Evolutionary conservation across 805 yeast genomes (phyloP).

Genomic region (Wickerhamiella lipophila): DNA sequence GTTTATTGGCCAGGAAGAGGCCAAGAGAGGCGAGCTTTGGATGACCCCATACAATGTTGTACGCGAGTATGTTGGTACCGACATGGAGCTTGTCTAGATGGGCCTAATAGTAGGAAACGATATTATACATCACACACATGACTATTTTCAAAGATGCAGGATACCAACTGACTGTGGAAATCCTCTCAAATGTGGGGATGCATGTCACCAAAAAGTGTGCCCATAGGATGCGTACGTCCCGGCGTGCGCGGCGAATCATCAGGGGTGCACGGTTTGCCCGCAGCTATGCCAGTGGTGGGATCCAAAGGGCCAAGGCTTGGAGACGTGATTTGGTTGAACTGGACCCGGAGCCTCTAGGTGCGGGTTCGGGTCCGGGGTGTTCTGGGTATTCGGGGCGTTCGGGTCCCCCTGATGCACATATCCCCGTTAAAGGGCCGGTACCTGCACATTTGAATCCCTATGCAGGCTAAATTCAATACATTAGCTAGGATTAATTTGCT

Average conservation of each 20-base stretch:
- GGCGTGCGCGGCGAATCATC: not conserved
- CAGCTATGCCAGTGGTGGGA: not conserved
- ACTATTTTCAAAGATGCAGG: not conserved
- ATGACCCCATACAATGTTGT: conserved; percentile 56
- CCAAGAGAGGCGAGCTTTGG: conserved; percentile 54
- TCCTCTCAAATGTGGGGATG: not conserved
- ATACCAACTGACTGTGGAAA: not conserved
- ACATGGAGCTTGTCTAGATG: conserved; percentile 18
- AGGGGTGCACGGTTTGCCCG: not conserved
- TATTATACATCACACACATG: too few relatives aligned
- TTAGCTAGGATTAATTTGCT: too few relatives aligned
- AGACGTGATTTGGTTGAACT: not conserved
- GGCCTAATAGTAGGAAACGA: too few relatives aligned
- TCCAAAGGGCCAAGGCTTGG: not conserved
- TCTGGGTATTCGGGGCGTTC: too few relatives aligned
- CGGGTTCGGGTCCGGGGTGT: too few relatives aligned
- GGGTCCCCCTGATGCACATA: too few relatives aligned
- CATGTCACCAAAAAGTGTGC: not conserved
- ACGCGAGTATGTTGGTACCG: conserved; percentile 13
- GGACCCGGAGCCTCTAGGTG: not conserved
- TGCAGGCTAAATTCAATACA: too few relatives aligned
- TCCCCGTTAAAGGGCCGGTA: too few relatives aligned
- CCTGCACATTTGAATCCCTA: too few relatives aligned
- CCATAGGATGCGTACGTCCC: not conserved
- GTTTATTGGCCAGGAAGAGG: conserved; percentile 35